Evolutionary conservation across 2,329 filamentous ascomycete genomes (phyloP).

Genomic region (Penicillium brasilianum): DNA sequence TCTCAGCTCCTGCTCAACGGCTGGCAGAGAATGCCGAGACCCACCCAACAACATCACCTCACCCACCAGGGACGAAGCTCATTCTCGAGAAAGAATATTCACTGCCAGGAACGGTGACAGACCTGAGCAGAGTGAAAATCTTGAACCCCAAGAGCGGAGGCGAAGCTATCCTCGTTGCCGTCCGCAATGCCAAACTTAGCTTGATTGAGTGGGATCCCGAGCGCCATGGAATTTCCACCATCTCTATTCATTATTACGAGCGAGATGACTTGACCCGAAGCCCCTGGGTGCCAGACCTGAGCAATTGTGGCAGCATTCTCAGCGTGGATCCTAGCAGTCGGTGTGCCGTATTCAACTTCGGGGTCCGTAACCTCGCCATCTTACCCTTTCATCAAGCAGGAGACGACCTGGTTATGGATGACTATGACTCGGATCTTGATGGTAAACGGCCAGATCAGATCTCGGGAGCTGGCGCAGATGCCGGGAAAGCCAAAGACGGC

Average conservation of each 20-base stretch:
- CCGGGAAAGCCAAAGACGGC: conserved; percentile 43
- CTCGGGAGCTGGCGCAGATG: conserved; percentile 26
- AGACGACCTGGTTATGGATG: conserved; percentile 88
- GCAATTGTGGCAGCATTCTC: conserved; percentile 78
- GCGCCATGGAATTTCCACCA: conserved; percentile 77
- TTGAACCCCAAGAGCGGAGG: conserved; percentile 76
- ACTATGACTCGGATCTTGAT: conserved; percentile 84
- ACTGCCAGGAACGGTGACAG: conserved; percentile 82
- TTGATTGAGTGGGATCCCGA: conserved; percentile 92
- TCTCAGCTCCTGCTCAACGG: conserved; percentile 58
- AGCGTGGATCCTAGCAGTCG: conserved; percentile 88
- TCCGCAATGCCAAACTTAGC: conserved; percentile 90
- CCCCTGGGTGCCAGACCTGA: conserved; percentile 79
- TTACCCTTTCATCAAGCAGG: conserved; percentile 86
- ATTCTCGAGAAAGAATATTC: conserved; percentile 83
- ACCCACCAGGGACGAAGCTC: conserved; percentile 73
- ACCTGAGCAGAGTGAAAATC: conserved; percentile 77
- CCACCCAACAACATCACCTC: conserved; percentile 65
- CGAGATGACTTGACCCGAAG: conserved; percentile 83
- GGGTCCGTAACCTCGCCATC: conserved; percentile 85
- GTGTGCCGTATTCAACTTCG: conserved; percentile 94
- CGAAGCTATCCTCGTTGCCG: conserved; percentile 80
- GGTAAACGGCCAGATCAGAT: conserved; percentile 62
- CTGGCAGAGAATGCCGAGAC: conserved; percentile 43
- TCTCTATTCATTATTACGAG: conserved; percentile 98